Evolutionary conservation across 257 asterid genomes (phyloP).

Genomic region (Nicotiana tabacum): DNA sequence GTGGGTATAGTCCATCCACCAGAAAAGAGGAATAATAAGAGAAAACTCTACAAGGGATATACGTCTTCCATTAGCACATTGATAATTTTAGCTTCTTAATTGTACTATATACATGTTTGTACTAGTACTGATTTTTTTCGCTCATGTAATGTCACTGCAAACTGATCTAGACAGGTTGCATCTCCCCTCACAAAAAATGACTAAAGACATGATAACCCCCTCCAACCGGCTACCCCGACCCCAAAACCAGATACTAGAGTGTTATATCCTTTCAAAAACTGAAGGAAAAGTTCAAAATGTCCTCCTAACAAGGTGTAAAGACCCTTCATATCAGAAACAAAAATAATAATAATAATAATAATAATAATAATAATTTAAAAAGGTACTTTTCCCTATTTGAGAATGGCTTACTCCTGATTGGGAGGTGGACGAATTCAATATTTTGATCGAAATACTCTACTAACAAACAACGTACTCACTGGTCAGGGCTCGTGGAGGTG

Average conservation of each 20-base stretch:
- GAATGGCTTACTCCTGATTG: neutral
- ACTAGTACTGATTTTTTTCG: neutral
- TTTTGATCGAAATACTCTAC: neutral
- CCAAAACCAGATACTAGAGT: too few relatives aligned
- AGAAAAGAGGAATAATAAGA: neutral
- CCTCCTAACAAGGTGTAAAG: neutral
- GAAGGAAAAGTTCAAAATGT: too few relatives aligned
- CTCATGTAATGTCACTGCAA: too few relatives aligned
- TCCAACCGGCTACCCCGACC: too few relatives aligned
- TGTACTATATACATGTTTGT: neutral
- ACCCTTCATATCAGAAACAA: neutral
- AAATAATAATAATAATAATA: too few relatives aligned
- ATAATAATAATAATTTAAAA: too few relatives aligned
- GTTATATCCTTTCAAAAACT: neutral
- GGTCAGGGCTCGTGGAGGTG: neutral
- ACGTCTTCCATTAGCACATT: neutral
- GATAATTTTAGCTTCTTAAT: neutral
- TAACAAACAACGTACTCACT: neutral
- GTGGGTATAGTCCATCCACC: neutral
- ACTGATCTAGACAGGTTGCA: too few relatives aligned
- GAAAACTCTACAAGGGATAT: neutral
- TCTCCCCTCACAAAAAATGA: too few relatives aligned
- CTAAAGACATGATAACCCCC: too few relatives aligned
- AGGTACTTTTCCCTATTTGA: too few relatives aligned
- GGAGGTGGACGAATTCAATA: neutral